Evolutionary conservation across 441 rosid species (phyloP).

Genomic region (Flueggea neowawraea): DNA sequence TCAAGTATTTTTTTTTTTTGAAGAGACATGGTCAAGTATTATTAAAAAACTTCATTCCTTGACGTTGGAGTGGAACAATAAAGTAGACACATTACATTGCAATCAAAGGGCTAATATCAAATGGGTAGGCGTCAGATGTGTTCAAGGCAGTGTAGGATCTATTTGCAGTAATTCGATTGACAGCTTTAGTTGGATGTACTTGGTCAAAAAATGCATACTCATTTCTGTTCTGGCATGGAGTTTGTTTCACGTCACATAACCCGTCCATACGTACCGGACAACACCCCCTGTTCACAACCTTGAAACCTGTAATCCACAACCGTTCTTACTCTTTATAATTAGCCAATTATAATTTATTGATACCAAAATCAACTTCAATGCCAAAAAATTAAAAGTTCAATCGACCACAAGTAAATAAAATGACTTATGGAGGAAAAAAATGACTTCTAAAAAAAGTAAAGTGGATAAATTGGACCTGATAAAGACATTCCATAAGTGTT

Average conservation of each 20-base stretch:
- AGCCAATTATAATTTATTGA: neutral
- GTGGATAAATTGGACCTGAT: neutral
- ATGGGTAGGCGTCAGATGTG: conserved; percentile 1
- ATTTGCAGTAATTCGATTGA: neutral
- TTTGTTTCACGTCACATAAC: neutral
- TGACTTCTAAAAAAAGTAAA: too few species aligned
- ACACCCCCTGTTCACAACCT: neutral
- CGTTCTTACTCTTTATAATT: neutral
- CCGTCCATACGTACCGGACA: neutral
- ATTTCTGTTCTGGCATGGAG: neutral
- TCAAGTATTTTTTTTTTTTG: too few species aligned
- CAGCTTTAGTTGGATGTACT: conserved; percentile 3
- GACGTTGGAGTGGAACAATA: too few species aligned
- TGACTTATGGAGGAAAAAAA: neutral
- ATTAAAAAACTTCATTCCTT: too few species aligned
- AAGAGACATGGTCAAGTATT: too few species aligned
- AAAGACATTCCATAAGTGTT: too few species aligned
- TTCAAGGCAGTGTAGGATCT: neutral
- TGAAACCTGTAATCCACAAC: neutral
- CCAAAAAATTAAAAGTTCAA: neutral
- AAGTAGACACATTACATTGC: neutral
- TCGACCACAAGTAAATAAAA: too few species aligned
- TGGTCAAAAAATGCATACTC: conserved; percentile 4
- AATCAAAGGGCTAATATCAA: neutral
- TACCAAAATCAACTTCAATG: neutral